These are phyloP conservation scores for Hyparrhenia diplandra DNA, from an alignment of 176 grass and related monocot species.

Conservation along the genomic window DNA sequence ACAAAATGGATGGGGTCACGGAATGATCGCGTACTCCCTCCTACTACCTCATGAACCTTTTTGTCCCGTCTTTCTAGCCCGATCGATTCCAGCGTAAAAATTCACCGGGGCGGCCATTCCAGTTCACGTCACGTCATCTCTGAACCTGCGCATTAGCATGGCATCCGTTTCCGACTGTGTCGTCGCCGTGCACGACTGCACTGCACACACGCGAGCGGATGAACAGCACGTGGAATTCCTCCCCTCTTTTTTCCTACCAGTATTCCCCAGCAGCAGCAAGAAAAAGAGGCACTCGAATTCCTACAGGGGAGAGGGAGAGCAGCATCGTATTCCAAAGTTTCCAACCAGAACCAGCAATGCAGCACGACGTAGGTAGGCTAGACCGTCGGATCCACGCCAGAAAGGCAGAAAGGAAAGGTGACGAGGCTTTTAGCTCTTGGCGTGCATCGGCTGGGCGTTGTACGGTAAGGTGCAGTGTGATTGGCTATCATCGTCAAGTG, in stretches of 20 bases:
- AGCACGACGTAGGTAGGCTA: not conserved
- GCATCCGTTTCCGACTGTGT: not conserved
- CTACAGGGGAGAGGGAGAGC: not conserved
- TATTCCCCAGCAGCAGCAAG: not conserved
- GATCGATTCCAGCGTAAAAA: too few species aligned
- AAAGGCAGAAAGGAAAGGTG: not conserved
- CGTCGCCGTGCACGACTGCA: not conserved
- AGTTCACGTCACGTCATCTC: not conserved
- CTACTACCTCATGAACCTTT: not conserved
- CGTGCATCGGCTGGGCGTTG: not conserved
- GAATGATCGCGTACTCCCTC: not conserved
- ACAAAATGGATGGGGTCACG: not conserved
- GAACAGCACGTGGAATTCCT: not conserved
- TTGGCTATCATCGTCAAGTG: not conserved
- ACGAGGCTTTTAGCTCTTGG: not conserved
- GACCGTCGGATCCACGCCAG: too few species aligned
- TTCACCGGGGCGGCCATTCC: too few species aligned
- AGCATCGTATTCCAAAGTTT: too few species aligned
- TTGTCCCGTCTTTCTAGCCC: too few species aligned
- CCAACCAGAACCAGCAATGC: not conserved
- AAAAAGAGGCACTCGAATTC: not conserved
- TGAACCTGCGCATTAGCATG: too few species aligned
- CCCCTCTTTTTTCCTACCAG: not conserved
- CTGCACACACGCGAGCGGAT: not conserved
- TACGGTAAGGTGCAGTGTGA: not conserved